Evolutionary conservation across 2,329 filamentous ascomycete species (phyloP).

Genomic region (Cercospora janseana): DNA sequence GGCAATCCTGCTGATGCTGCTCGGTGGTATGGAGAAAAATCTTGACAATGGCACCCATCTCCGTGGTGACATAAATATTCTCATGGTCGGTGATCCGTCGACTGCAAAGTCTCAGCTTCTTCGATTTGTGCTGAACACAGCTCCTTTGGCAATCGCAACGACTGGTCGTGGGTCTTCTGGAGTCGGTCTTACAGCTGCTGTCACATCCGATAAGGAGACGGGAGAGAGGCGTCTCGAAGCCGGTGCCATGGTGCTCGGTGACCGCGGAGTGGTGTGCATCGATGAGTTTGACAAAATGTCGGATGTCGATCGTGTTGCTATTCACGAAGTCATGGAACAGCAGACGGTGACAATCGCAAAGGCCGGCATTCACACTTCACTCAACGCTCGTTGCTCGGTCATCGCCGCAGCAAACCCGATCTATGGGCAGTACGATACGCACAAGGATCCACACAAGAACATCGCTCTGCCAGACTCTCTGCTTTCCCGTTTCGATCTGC

Average conservation of each 20-base stretch:
- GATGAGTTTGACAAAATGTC: slow-evolving; percentile 99
- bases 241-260: slow-evolving; percentile 96
- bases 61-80: slow-evolving; percentile 96
- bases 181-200: slow-evolving; percentile 94
- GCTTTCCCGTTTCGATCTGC: slow-evolving; percentile 94
- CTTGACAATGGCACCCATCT: slow-evolving; percentile 96
- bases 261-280: slow-evolving; percentile 96
- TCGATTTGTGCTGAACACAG: slow-evolving; percentile 94
- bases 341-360: slow-evolving; percentile 99
- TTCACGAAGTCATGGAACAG: slow-evolving; percentile 99
- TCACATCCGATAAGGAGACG: slow-evolving; percentile 95
- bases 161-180: slow-evolving; percentile 93
- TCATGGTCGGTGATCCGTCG: slow-evolving; percentile 98
- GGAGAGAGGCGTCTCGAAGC: slow-evolving; percentile 92
- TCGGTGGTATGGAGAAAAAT: slow-evolving; percentile 98
- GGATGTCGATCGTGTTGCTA: slow-evolving; percentile 93
- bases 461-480: slow-evolving; percentile 96
- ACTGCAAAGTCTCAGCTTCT: slow-evolving; percentile 98
- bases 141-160: slow-evolving; percentile 91
- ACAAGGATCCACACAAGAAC: slow-evolving; percentile 98
- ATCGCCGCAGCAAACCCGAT: slow-evolving; percentile 96
- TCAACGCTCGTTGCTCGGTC: slow-evolving; percentile 95
- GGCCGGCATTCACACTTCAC: slow-evolving; percentile 93
- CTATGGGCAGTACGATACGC: slow-evolving; percentile 95
- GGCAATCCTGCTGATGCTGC: slow-evolving; percentile 89